Conservation (phyloP, 352 stramenopile species). For the Phytophthora cryptogea region DNA sequence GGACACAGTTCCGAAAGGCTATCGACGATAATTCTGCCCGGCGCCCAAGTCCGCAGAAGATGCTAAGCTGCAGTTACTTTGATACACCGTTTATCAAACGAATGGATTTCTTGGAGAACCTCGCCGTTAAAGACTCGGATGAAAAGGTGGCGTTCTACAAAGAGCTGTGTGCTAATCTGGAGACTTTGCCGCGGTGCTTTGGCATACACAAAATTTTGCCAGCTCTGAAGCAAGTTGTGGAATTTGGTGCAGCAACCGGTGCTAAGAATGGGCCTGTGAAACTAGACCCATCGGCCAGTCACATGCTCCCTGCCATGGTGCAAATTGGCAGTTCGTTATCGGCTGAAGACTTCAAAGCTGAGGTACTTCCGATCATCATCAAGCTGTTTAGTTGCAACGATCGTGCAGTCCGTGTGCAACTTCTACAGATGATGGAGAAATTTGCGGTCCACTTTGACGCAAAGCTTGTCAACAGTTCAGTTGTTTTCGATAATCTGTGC, state of each 20-base stretch:
- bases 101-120: constrained; percentile 94
- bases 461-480: constrained; percentile 89
- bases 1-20: constrained; percentile 80
- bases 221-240: constrained; percentile 80
- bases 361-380: constrained; percentile 88
- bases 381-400: constrained; percentile 93
- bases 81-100: constrained; percentile 92
- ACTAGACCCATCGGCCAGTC: constrained; percentile 82
- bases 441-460: constrained; percentile 90
- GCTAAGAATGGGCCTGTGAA: constrained; percentile 69
- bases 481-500: constrained; percentile 92
- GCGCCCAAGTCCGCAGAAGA: constrained; percentile 83
- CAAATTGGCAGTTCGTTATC: constrained; percentile 83
- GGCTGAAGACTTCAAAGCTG: constrained; percentile 84
- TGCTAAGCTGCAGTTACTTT: constrained; percentile 91
- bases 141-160: constrained; percentile 96
- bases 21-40: constrained; percentile 67
- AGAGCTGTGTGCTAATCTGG: constrained; percentile 81
- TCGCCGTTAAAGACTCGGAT: constrained; percentile 92
- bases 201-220: constrained; percentile 89
- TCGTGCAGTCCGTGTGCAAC: constrained; percentile 86
- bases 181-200: constrained; percentile 69
- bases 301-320: constrained; percentile 89
- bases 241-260: constrained; percentile 67
- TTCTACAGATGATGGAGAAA: constrained; percentile 92